These are phyloP conservation scores for Phytophthora nicotianae DNA, from an alignment of 352 stramenopile species.

Conservation along the genomic window DNA sequence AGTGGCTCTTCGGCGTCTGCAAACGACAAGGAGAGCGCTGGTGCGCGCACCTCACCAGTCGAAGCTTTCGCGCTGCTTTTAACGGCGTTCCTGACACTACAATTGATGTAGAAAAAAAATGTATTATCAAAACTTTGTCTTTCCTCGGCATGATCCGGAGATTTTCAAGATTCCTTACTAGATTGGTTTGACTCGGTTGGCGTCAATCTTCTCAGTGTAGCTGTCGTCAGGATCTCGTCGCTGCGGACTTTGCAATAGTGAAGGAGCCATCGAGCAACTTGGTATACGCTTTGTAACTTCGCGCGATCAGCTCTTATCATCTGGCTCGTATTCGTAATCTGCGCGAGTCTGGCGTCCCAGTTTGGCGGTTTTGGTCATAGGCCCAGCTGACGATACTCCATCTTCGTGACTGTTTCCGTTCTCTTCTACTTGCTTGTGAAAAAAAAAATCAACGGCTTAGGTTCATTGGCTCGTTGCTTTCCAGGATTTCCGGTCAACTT, in stretches of 20 bases:
- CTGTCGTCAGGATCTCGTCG: background rate
- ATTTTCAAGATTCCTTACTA: no score
- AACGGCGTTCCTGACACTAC: slow-evolving; percentile 10
- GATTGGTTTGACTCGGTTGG: background rate
- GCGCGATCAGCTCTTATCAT: background rate
- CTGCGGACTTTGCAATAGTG: background rate
- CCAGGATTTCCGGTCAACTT: no score
- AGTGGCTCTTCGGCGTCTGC: slow-evolving; percentile 15
- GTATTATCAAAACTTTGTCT: background rate
- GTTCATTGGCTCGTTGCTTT: background rate
- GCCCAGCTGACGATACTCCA: background rate
- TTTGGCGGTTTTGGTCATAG: background rate
- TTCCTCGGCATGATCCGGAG: no score
- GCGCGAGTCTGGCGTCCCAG: background rate
- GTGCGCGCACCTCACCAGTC: background rate
- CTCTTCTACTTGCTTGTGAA: background rate
- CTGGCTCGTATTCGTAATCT: background rate
- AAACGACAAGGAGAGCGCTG: slow-evolving; percentile 13
- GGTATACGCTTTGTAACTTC: background rate
- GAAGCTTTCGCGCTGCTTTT: slow-evolving; percentile 6
- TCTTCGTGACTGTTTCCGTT: background rate
- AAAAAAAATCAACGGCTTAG: background rate
- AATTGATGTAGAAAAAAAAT: background rate
- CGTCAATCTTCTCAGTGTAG: background rate
- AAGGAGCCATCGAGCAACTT: background rate